Base-by-base conservation (phyloP, 2,329 filamentous ascomycete species). In the Monilinia laxa region DNA sequence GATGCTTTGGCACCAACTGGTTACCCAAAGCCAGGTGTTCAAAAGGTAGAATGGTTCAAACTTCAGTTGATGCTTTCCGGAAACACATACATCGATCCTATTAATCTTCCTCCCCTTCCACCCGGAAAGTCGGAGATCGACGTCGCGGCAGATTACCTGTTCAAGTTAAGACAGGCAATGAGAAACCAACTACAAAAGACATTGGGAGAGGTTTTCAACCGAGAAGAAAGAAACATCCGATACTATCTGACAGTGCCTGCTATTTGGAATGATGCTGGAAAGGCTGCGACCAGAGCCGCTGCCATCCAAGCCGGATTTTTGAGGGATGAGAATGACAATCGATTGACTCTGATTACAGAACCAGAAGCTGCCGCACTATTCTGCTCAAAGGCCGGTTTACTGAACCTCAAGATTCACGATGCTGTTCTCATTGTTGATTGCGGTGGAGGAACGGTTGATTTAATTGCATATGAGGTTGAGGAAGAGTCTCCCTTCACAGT, bases 1-100 rank as follows among this genome's bases (percentile, higher is more conserved):
- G 94, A 98, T 80, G 95, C 95, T 71, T 86, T 98, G 71, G 94
- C 95, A 64, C 95, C 95, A 40, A 98, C 95, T 52, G 95, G 95
- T 70, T 98, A 98, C 79, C 95, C 95, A 73, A 98, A 98, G 83
- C 92, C 92, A 45, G 94, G 94, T 71, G 94, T 99, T 73, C 95
- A 98, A 80, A 98, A 98, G 82, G 94, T 98, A 31, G 95, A 98
- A 81, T 99, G 95, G 95, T 98, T 99, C 86, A 98, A 98, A 84
- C 86, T 99, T 73, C 95, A 99, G 81, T 87, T 99, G 67, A 98
- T 98, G 95, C 85, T 97, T 70, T 97, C 93, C 68, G 95, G 95
- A 70, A 98, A 98, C 84, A 98, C 95, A 55, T 98, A 98, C 79
- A 98, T 98, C 77, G 95, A 98, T 79, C 95, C 95, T 70, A 98